Base-by-base conservation (phyloP, 495 filamentous ascomycete genomes). In the Aspergillus carlsbadensis region DNA sequence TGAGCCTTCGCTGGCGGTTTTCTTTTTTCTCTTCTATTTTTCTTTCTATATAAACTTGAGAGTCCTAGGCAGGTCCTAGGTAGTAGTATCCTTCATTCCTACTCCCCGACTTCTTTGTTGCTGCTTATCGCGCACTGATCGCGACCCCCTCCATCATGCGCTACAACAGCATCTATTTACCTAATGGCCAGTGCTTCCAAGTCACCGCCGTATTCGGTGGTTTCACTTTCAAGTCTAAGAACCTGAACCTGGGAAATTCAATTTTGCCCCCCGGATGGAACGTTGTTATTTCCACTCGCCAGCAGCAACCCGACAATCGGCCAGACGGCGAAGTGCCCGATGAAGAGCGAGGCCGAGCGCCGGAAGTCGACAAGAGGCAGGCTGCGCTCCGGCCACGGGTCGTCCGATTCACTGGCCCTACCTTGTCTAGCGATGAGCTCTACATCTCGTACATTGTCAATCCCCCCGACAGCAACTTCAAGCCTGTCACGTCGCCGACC, bases 371-470 rank as follows among this genome's bases (percentile, higher is more conserved):
- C 15, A 44, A 52, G 44, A 57, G 45, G 17, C 57, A 64, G 40
- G 69, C 63, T 33, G 65, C 65, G 8, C 26, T 29, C 14, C 54
- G 63, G 24, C 61, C 45, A 13, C 48, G 61, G 34, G 61, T 66
- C 68, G 72, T 49, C 56, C 81, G 84, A 15, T 97, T 85, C 73
- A 86, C 77, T 40, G 71, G 69, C 15, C 91, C 92, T 3, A 92
- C 90, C 4, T 71, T 93, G 39, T 79, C 81, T 20, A 81, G 87
- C 71, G 92, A 97, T 75, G 83, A 82, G 63, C 75, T 97, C 37
- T 96, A 91, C 75, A 90, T 97, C 56, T 94, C 90, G 15, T 92
- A 88, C 55, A 93, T 96, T 60, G 92, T 90, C 44, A 91, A 84
- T 58, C 90, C 92, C 0, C 88, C 87, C 44, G 88, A 77, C 62